phyloP scores from a whole-genome alignment of 352 stramenopile species.

The Pythium phragmitis region DNA sequence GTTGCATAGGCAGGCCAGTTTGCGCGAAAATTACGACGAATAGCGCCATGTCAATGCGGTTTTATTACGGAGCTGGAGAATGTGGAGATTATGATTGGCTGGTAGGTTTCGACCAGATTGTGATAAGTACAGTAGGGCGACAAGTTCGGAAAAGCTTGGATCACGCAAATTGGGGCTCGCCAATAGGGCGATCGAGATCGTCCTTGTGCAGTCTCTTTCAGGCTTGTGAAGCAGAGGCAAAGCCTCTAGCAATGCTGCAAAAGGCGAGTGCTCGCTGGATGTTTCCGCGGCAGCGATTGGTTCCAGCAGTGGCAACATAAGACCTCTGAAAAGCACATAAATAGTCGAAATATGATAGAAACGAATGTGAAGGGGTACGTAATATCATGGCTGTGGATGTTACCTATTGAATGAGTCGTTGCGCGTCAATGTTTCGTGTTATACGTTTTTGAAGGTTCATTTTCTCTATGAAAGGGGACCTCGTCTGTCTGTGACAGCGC shows the following conservation, averaged over 20 bases:
- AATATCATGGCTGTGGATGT: too few species aligned
- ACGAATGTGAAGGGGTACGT: background rate
- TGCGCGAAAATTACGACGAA: background rate
- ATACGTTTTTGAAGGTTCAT: background rate
- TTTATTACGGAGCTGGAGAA: slow-evolving; percentile 4
- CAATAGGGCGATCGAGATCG: background rate
- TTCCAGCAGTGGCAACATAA: slow-evolving; percentile 6
- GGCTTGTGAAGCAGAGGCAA: background rate
- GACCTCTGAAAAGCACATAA: too few species aligned
- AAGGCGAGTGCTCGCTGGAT: slow-evolving; percentile 6
- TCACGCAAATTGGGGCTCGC: background rate
- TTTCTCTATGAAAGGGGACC: background rate
- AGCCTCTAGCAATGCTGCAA: background rate
- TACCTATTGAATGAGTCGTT: too few species aligned
- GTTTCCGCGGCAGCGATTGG: slow-evolving; percentile 23
- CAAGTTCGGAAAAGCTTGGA: background rate
- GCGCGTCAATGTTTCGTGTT: too few species aligned
- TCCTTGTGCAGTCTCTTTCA: background rate
- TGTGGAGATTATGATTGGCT: background rate
- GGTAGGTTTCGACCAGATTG: background rate
- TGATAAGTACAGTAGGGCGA: slow-evolving; percentile 3
- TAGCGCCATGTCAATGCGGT: background rate
- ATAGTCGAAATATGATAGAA: background rate
- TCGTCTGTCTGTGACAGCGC: slow-evolving; percentile 14
- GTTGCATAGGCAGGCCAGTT: background rate